Evolutionary conservation across 2,329 filamentous ascomycete genomes (phyloP).

Genomic region (Biscogniauxia mediterranea): DNA sequence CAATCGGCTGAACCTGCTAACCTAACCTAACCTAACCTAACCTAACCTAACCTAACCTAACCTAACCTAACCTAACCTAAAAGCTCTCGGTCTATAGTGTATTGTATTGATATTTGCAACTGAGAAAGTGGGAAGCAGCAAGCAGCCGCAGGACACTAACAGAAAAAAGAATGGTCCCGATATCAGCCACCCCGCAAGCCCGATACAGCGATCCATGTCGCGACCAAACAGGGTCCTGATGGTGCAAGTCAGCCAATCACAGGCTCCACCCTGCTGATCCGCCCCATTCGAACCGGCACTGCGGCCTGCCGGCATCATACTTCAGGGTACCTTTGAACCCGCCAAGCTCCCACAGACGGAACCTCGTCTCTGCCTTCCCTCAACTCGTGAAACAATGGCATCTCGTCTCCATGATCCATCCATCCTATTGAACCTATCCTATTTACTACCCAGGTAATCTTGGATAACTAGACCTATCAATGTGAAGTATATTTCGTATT

Average conservation of each 20-base stretch:
- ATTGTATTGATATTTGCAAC: too few relatives aligned
- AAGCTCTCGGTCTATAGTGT: neutral
- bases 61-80: too few relatives aligned
- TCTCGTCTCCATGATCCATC: neutral
- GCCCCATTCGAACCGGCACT: conserved; percentile 3
- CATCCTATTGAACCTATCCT: too few relatives aligned
- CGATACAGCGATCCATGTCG: neutral
- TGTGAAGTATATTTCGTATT: neutral
- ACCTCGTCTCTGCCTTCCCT: conserved; percentile 14
- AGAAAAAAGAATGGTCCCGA: neutral
- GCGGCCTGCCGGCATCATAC: conserved; percentile 6
- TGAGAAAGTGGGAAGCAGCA: too few relatives aligned
- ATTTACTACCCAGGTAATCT: too few relatives aligned
- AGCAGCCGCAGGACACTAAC: too few relatives aligned
- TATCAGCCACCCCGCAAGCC: neutral
- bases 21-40: too few relatives aligned
- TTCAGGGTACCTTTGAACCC: neutral
- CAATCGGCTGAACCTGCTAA: conserved; percentile 1
- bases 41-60: too few relatives aligned
- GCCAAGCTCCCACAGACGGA: conserved; percentile 1
- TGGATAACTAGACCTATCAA: too few relatives aligned
- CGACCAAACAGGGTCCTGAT: neutral
- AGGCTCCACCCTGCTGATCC: neutral
- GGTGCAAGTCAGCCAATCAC: neutral
- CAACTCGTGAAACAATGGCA: conserved; percentile 4